Base-by-base conservation (phyloP, 192 early-diverging fungal genomes). In the Physocladia obscura region DNA sequence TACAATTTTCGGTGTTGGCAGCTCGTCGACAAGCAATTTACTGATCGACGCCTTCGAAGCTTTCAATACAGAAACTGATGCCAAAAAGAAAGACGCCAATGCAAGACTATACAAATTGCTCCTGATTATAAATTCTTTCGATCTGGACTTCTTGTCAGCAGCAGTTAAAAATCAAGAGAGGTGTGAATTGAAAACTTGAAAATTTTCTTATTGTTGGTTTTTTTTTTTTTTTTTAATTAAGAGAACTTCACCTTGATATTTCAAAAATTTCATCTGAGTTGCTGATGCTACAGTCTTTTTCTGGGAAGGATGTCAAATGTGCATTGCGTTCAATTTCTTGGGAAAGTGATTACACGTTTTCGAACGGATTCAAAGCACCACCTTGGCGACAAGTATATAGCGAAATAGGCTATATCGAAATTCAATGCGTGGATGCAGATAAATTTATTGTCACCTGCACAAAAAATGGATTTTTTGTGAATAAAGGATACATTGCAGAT, bases 371-470 rank as follows among this genome's bases (percentile, higher is more conserved):
- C 79, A 77, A 78, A 32, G 81, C 85, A 1, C 84, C 87, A 21
- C 85, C 85, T 17, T 88, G 87, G 87, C 68, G 87, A 52, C 85
- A 88, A 59, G 77, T 88, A 8, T 79, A 80, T 60, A 81, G 82
- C 19, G 87, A 88, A 63, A 61, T 88, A 8, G 58, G 81, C 37
- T 88, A 88, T 63, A 61, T 88, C 35, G 73, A 82, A 27, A 74
- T 82, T 2, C 52, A 74, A 44, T 73, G 76, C 11, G 57, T 72
- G 40, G 87, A 88, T 55, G 11, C 40, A n/a, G 85, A 85, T 30
- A 60, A 58, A 30, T 68, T 88, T 5, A 74, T 88, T 40, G 73
- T 87, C 22, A 87, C 85, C 0, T 85, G 79, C 2, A 78, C 62
- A 36, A 84, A 82, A 57, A 74, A 76, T 34, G 87, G 87, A 11